Base-by-base conservation (phyloP, 345 rosid genomes). In the Dimocarpus longan region DNA sequence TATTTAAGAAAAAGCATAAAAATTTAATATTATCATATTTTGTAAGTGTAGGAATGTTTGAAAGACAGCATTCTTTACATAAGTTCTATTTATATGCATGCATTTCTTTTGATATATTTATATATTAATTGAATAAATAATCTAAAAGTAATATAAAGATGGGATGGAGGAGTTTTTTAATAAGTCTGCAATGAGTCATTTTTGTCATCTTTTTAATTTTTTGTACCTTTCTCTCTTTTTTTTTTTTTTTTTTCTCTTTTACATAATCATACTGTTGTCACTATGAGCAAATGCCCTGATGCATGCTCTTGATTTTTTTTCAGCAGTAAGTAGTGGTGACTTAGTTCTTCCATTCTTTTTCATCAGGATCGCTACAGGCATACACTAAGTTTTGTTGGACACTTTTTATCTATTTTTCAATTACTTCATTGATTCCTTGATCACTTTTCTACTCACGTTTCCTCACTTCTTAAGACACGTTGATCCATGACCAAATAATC, bases 381-480 rank as follows among this genome's bases (percentile, higher is more conserved):
- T 64, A 77, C 84, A 83, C 86, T 80, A 83, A 40, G 82, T 81
- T 66, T 77, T 83, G 83, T 86, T 81, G 81, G 86, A 40, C 8
- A n/a, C 26, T 76, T 62, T 63, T 60, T 66, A 54, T 66, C 26
- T 67, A 32, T 37, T n/a, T 81, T 70, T 60, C 44, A 70, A 75
- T 75, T 57, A 70, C 5, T 70, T 81, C 46, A 48, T 68, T 48
- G 57, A 68, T 77, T 46, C 70, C 73, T 43, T 18, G 56, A 16
- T 50, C 56, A 12, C 56, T 50, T 50, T 50, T 32, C 37, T 50
- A 50, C 56, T 50, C 15, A 50, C 16, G 19, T 50, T 13, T 50
- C 19, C 56, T 18, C 15, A 4, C 13, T 50, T 18, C 5, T 50
- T 12, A 50, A 12, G 5, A 12, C 15, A 50, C 5, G 15, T 5